Evolutionary conservation across 1,284 basidiomycete genomes (phyloP).

Genomic region (Cutaneotrichosporon spelunceum): DNA sequence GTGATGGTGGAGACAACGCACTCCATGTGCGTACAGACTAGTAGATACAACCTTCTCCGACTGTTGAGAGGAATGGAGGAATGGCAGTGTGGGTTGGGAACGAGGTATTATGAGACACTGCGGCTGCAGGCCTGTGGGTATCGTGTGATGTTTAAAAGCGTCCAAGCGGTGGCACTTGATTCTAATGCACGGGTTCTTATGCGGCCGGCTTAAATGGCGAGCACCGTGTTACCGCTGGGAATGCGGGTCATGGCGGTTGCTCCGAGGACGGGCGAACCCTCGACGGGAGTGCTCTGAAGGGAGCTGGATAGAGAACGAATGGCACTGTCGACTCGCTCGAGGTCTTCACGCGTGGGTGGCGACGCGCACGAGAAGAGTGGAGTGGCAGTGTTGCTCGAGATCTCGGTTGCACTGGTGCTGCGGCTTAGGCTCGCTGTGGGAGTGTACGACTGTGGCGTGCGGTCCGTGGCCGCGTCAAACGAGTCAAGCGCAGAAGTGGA

Average conservation of each 20-base stretch:
- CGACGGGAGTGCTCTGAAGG: constrained; percentile 20
- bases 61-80: constrained; percentile 3
- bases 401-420: constrained; percentile 9
- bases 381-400: constrained; percentile 12
- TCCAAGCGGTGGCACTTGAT: constrained; percentile 2
- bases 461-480: constrained; percentile 30
- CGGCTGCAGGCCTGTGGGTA: not conserved
- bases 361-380: constrained; percentile 2
- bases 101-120: not conserved
- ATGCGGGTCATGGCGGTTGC: constrained; percentile 14
- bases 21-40: constrained; percentile 5
- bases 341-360: constrained; percentile 23
- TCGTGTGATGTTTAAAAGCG: not conserved
- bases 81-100: not conserved
- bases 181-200: constrained; percentile 10
- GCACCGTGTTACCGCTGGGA: constrained; percentile 11
- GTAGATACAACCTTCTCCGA: constrained; percentile 9
- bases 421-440: constrained; percentile 16
- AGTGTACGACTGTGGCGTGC: constrained; percentile 22
- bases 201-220: constrained; percentile 12
- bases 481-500: constrained; percentile 46
- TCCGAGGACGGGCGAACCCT: constrained; percentile 8
- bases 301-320: constrained; percentile 22
- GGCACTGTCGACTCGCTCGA: constrained; percentile 28
- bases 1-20: constrained; percentile 8